phyloP scores from a whole-genome alignment of 2,329 filamentous ascomycete species.

The Cytospora chrysosperma region DNA sequence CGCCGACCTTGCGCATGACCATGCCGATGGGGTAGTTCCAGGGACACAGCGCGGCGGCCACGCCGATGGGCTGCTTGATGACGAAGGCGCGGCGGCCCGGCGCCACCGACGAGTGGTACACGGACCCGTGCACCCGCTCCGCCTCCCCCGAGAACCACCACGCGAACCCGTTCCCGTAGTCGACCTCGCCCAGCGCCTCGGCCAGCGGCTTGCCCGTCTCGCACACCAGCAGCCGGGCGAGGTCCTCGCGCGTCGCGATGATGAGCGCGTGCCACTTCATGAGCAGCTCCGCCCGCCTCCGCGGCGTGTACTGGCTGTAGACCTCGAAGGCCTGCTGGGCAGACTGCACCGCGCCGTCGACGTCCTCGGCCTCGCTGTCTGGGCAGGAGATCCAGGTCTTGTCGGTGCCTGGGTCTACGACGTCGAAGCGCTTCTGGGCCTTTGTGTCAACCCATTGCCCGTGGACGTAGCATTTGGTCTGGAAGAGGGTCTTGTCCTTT shows the following conservation, averaged over 20 bases:
- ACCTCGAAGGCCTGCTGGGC: constrained; percentile 38
- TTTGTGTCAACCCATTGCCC: constrained; percentile 46
- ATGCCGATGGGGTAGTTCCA: constrained; percentile 72
- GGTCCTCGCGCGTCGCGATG: constrained; percentile 36
- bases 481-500: constrained; percentile 46
- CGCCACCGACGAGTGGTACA: constrained; percentile 57
- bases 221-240: constrained; percentile 40
- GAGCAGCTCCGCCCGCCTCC: constrained; percentile 37
- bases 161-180: constrained; percentile 53
- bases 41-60: constrained; percentile 66
- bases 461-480: constrained; percentile 50
- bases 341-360: constrained; percentile 38
- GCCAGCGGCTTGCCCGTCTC: constrained; percentile 58
- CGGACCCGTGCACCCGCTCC: constrained; percentile 54
- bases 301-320: constrained; percentile 39
- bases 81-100: constrained; percentile 66
- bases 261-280: constrained; percentile 40
- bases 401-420: constrained; percentile 53
- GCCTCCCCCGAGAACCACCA: constrained; percentile 58
- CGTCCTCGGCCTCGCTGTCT: constrained; percentile 42
- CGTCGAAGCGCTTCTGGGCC: constrained; percentile 46
- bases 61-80: constrained; percentile 73
- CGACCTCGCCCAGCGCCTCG: constrained; percentile 55
- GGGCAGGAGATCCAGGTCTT: constrained; percentile 51
- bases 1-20: constrained; percentile 65